Evolutionary conservation across 31 red algal genomes (phyloP), one percentile per base, ranked within the genome.

Genomic region (Endocladia muricata): DNA sequence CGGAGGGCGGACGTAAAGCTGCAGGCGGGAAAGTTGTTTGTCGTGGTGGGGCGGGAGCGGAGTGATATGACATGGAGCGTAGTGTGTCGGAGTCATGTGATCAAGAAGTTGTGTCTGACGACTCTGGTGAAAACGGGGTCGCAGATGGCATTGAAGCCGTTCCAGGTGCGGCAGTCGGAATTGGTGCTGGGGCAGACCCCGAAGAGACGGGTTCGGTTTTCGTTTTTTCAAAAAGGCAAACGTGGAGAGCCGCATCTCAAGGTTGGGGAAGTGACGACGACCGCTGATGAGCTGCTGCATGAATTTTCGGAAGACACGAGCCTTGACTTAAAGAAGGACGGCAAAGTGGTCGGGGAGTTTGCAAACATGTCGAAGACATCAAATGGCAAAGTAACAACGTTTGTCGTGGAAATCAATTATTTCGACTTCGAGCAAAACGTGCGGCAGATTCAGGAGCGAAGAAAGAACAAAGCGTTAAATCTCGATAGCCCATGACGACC

Each of bases 51-150:
- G 59, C 28, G 76, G 39, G 76, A 79, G 54, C 58, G 76, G 17
- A 29, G 26, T 37, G 76, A 79, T 41, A 68, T 34, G 39, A 68
- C 76, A 23, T 79, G 61, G 58, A 34, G 76, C 29, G 61, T 79
- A 37, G 60, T 67, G 31, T 69, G 44, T 37, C 62, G 76, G 28
- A 67, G 60, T 31, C 61, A 47, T 11, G 37, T 49, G 13, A 35
- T 67, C 32, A 79, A 41, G 48, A 35, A 68, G 39, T 33, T 31
- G 7, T 35, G 22, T 68, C 25, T 17, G 25, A 43, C 39, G 6
- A 68, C 23, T 19, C 28, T 42, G 35, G 33, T 35, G 26, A 22
- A 34, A 28, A 22, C 25, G 0, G 22, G 7, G 44, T 15, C 21
- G 17, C 17, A 68, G 29, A 17, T 63, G 17, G 59, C 21, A 34